A percentile compares a stretch with the other conserved stretches of the same genome.
Conservation (phyloP, 768 basidiomycete species). For the Boletus sensibilis region DNA sequence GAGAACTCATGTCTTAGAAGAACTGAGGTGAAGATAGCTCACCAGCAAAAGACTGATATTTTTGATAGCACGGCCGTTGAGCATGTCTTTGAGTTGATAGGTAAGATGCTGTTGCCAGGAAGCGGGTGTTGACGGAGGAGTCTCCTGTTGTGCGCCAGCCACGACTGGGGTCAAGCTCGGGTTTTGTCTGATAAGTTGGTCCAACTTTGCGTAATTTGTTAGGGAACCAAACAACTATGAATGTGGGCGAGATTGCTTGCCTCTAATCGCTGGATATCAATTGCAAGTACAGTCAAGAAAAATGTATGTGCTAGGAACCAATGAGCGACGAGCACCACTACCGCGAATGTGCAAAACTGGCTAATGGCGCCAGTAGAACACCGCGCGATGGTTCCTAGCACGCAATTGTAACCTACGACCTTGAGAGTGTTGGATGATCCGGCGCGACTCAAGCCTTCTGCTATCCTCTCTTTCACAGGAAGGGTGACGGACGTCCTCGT, state of each 20-base stretch:
- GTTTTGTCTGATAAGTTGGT: conserved; percentile 81
- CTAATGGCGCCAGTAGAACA: conserved; percentile 79
- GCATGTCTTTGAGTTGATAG: conserved; percentile 39
- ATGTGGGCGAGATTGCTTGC: conserved; percentile 34
- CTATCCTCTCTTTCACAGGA: conserved; percentile 89
- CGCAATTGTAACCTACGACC: conserved; percentile 80
- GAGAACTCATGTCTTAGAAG: background rate
- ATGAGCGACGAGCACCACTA: conserved; percentile 92
- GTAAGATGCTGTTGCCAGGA: conserved; percentile 35
- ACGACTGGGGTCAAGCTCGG: conserved; percentile 50
- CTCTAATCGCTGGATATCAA: conserved; percentile 93
- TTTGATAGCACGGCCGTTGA: conserved; percentile 68
- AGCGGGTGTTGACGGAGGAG: conserved; percentile 17
- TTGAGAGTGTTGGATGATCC: conserved; percentile 93
- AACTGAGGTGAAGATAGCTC: conserved; percentile 20
- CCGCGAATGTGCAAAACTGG: conserved; percentile 91
- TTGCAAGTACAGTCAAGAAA: conserved; percentile 90
- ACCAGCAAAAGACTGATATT: conserved; percentile 83
- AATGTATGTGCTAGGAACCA: conserved; percentile 98
- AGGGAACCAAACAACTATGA: conserved; percentile 3
- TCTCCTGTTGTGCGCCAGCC: conserved; percentile 25
- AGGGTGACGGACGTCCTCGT: conserved; percentile 81
- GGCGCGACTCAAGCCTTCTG: conserved; percentile 82
- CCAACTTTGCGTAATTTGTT: conserved; percentile 49
- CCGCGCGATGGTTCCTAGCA: conserved; percentile 73